Evolutionary conservation across 257 asterid genomes (phyloP), one percentile per base, ranked within the genome.

Genomic region (Apocynum venetum): DNA sequence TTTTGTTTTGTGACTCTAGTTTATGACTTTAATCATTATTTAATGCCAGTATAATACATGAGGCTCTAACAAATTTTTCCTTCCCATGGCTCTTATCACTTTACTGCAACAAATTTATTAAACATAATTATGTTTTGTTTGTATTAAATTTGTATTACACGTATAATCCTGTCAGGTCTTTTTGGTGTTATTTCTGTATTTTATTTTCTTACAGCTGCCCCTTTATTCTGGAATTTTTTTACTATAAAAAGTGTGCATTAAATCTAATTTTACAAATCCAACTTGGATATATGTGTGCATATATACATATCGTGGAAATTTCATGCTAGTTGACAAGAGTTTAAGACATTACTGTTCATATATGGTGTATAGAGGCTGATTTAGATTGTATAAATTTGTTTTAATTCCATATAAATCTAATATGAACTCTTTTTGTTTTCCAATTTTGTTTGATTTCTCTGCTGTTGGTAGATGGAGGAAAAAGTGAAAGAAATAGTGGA

Each of bases 401-500:
- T 74, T 76, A 49, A 63, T 81, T 56, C 43, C 51, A 51, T 77
- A 71, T 60, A 38, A 61, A 6, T 70, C 60, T 60, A 72, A 14
- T 19, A 2, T 70, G 35, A 43, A 60, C 15, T 36, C n/a, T 47
- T 41, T 43, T 38, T n/a, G 19, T 49, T 72, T n/a, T 15, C 7
- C 25, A 40, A 17, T 17, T 67, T 19, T 17, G 11, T 53, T 78
- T 56, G 59, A 70, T 12, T 75, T 69, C 25, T 44, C 64, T 51
- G 20, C 59, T 36, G 0, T 14, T 43, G 36, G 13, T 79, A 96
- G 99, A 93, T 96, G 99, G 99, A 93, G 84, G 99, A 93, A 80
- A 96, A 96, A 79, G 98, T 96, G 80, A 96, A 93, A 87, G 98
- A 96, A 91, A 83, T 89, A 80, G 97, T 96, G 83, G 99, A 96